phyloP scores from a whole-genome alignment of 352 stramenopile species.

The Thalassiosira mediterranea region DNA sequence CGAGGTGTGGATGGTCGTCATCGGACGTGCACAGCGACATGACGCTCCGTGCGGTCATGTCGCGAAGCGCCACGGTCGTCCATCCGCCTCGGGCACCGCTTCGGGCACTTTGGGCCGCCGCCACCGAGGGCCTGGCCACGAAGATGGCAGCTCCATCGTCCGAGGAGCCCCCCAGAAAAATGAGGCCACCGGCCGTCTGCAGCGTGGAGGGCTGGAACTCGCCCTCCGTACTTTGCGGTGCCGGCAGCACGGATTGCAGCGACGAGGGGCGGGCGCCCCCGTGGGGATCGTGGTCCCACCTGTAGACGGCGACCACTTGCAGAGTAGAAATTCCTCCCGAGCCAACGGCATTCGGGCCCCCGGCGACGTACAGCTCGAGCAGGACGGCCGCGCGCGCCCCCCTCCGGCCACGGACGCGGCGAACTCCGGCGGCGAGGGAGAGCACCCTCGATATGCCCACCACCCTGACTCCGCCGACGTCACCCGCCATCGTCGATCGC shows the following conservation, averaged over 20 bases:
- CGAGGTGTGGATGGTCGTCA: slow-evolving; percentile 55
- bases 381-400: slow-evolving; percentile 68
- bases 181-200: slow-evolving; percentile 66
- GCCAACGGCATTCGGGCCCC: slow-evolving; percentile 13
- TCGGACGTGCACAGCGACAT: slow-evolving; percentile 8
- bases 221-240: not conserved
- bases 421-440: slow-evolving; percentile 62
- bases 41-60: not conserved
- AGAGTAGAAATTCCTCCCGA: slow-evolving; percentile 34
- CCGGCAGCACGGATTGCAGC: slow-evolving; percentile 68
- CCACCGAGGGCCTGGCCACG: slow-evolving; percentile 72
- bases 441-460: slow-evolving; percentile 60
- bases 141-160: slow-evolving; percentile 68
- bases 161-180: slow-evolving; percentile 74
- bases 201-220: slow-evolving; percentile 67
- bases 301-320: slow-evolving; percentile 71
- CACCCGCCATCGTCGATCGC: slow-evolving; percentile 5
- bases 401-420: slow-evolving; percentile 52
- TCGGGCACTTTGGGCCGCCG: no score
- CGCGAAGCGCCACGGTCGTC: slow-evolving; percentile 58
- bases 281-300: slow-evolving; percentile 76
- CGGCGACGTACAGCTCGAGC: slow-evolving; percentile 51
- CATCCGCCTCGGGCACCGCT: slow-evolving; percentile 70
- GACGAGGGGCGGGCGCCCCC: slow-evolving; percentile 10
- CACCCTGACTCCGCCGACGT: slow-evolving; percentile 48